These are phyloP conservation scores for Leishmania turanica DNA, from an alignment of 208 protist species.

Conservation along the genomic window DNA sequence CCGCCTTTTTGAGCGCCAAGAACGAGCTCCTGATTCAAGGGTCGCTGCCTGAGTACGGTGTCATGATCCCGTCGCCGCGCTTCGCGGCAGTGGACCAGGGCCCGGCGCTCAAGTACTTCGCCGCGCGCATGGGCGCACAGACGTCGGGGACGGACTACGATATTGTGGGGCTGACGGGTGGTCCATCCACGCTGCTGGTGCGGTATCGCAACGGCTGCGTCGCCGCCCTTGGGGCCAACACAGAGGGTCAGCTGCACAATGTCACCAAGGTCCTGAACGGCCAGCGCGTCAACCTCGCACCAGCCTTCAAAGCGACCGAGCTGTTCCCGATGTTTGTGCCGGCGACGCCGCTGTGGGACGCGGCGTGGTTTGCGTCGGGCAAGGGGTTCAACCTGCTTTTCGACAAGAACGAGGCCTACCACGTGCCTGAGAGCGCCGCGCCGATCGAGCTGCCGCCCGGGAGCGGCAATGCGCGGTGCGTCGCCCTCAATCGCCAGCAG, in stretches of 20 bases:
- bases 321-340: conserved; percentile 53
- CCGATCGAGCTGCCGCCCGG: conserved; percentile 65
- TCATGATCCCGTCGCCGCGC: conserved; percentile 53
- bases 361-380: conserved; percentile 40
- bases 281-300: conserved; percentile 54
- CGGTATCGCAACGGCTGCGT: conserved; percentile 74
- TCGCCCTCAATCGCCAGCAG: conserved; percentile 3
- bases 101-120: conserved; percentile 22
- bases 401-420: conserved; percentile 56
- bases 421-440: conserved; percentile 24
- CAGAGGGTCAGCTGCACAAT: conserved; percentile 70
- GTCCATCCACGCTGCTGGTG: conserved; percentile 61
- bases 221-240: conserved; percentile 60
- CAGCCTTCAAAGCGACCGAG: conserved; percentile 34
- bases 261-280: conserved; percentile 35
- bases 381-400: conserved; percentile 66
- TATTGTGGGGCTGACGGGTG: conserved; percentile 38
- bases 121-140: conserved; percentile 1
- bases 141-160: conserved; percentile 29
- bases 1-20: conserved; percentile 53
- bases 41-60: conserved; percentile 61
- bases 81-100: conserved; percentile 50
- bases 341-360: conserved; percentile 1
- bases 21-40: conserved; percentile 77
- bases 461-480: conserved; percentile 1